These are phyloP conservation scores for Dalbergia oliveri DNA, from an alignment of 306 rosid genomes.

Conservation along the genomic window DNA sequence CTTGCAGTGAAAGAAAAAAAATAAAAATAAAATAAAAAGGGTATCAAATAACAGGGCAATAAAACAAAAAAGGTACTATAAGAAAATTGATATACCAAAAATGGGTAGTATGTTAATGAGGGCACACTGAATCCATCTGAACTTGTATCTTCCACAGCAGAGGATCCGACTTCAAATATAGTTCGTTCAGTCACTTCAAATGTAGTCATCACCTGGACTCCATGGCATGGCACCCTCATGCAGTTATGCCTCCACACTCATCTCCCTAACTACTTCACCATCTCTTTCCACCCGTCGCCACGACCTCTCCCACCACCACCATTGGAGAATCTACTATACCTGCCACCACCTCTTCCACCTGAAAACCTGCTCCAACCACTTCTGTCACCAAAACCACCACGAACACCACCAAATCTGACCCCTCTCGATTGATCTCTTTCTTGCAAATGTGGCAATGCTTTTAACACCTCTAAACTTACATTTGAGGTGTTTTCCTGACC, in stretches of 20 bases:
- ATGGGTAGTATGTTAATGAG: conserved; percentile 1
- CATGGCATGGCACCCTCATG: conserved; percentile 14
- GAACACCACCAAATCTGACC: conserved; percentile 55
- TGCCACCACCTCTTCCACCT: conserved; percentile 65
- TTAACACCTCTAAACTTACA: conserved; percentile 72
- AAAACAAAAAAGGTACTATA: not conserved
- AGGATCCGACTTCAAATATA: not conserved
- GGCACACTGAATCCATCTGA: conserved; percentile 24
- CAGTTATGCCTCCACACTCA: conserved; percentile 13
- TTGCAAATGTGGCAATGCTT: conserved; percentile 71
- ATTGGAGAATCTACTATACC: conserved; percentile 56
- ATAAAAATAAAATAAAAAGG: not conserved
- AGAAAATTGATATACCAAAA: not conserved
- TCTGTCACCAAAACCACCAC: conserved; percentile 52
- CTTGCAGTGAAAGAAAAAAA: not conserved
- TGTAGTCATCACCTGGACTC: not conserved
- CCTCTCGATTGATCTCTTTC: conserved; percentile 71
- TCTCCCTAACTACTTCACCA: conserved; percentile 51
- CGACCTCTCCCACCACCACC: conserved; percentile 59
- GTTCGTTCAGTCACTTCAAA: not conserved
- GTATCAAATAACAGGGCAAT: conserved; percentile 14
- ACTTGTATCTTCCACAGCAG: conserved; percentile 15
- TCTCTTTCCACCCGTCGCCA: conserved; percentile 54
- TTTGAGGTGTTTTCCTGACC: conserved; percentile 75
- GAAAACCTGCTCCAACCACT: conserved; percentile 50